A percentile compares a stretch with the other conserved stretches of the same genome.
phyloP scores from a whole-genome alignment of 2,329 filamentous ascomycete species.

The Sclerotinia spermophila region DNA sequence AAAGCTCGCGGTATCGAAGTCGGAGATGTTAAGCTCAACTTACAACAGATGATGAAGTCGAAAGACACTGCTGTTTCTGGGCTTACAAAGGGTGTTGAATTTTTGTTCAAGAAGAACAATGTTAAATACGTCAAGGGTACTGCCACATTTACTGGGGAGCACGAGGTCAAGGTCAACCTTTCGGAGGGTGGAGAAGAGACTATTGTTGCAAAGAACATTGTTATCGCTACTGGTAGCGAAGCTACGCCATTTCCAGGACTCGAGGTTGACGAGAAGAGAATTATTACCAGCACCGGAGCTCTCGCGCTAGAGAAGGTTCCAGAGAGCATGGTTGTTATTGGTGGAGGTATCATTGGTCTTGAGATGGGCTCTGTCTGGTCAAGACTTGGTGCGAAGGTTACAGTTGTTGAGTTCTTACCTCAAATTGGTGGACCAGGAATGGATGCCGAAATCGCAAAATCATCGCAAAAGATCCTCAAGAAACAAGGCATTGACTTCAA shows the following conservation, averaged over 20 bases:
- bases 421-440: slow-evolving; percentile 98
- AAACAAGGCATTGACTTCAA: slow-evolving; percentile 99
- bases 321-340: slow-evolving; percentile 95
- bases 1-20: slow-evolving; percentile 98
- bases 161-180: slow-evolving; percentile 87
- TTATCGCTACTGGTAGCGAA: slow-evolving; percentile 95
- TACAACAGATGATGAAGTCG: slow-evolving; percentile 95
- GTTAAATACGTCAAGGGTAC: slow-evolving; percentile 97
- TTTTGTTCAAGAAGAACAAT: slow-evolving; percentile 98
- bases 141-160: slow-evolving; percentile 79
- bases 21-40: slow-evolving; percentile 93
- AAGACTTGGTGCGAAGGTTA: slow-evolving; percentile 87
- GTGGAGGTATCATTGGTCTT: slow-evolving; percentile 96
- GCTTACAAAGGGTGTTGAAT: slow-evolving; percentile 96
- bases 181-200: slow-evolving; percentile 88
- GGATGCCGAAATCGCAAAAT: slow-evolving; percentile 91
- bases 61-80: slow-evolving; percentile 88
- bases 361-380: slow-evolving; percentile 99
- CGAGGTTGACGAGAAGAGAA: slow-evolving; percentile 94
- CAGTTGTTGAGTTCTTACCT: slow-evolving; percentile 91
- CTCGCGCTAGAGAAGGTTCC: slow-evolving; percentile 86
- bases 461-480: slow-evolving; percentile 83
- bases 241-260: slow-evolving; percentile 94
- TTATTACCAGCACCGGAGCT: slow-evolving; percentile 94
- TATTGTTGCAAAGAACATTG: slow-evolving; percentile 89